phyloP scores from a whole-genome alignment of 352 stramenopile genomes.

The Pythium phragmiticola region DNA sequence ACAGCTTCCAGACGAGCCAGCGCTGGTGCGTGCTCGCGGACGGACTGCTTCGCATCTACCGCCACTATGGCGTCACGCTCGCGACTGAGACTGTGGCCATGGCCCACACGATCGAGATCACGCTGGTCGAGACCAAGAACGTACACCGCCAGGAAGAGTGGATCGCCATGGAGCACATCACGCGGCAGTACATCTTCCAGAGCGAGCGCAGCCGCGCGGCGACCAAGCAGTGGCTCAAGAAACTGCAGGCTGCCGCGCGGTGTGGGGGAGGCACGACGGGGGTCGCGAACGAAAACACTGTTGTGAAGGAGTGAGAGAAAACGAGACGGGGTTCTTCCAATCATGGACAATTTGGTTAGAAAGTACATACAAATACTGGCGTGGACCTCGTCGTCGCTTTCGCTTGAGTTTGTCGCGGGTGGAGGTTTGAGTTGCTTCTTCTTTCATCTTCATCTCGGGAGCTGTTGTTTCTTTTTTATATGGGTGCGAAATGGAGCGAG shows the following conservation, averaged over 20 bases:
- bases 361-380: conserved; percentile 16
- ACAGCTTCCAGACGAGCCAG: conserved; percentile 55
- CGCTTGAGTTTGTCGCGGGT: too few relatives aligned
- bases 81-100: conserved; percentile 61
- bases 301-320: not conserved
- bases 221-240: conserved; percentile 63
- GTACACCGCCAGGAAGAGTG: conserved; percentile 34
- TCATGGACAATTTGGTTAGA: conserved; percentile 21
- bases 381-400: too few relatives aligned
- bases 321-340: not conserved
- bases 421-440: too few relatives aligned
- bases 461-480: conserved; percentile 25
- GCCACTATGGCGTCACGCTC: conserved; percentile 71
- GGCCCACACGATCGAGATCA: conserved; percentile 46
- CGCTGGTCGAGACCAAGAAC: conserved; percentile 35
- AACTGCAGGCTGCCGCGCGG: conserved; percentile 48
- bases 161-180: conserved; percentile 44
- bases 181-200: conserved; percentile 53
- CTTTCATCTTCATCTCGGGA: too few relatives aligned
- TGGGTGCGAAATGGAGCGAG: conserved; percentile 40
- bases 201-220: conserved; percentile 38
- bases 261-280: conserved; percentile 19
- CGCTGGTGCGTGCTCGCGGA: conserved; percentile 77
- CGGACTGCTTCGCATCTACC: conserved; percentile 59
- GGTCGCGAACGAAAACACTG: not conserved